Percentiles rank a stretch among this genome's conserved stretches.
These are phyloP conservation scores for Hypoxylon sp. DNA, from an alignment of 2,329 filamentous ascomycete genomes.

Conservation along the genomic window DNA sequence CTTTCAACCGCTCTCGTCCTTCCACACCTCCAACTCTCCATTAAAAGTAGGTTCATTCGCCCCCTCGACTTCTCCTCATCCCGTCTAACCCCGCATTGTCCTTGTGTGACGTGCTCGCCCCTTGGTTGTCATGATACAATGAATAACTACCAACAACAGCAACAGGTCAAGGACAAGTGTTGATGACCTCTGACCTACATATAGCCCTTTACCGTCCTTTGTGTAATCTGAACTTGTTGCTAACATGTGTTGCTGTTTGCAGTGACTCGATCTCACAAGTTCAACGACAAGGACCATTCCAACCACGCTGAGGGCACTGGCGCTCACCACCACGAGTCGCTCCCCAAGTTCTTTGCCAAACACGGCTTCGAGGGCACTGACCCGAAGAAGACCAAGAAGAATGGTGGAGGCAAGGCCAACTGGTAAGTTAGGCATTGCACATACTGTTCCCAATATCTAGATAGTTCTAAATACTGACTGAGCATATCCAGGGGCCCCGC, in stretches of 20 bases:
- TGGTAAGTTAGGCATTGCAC: constrained; percentile 74
- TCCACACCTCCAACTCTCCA: constrained; percentile 7
- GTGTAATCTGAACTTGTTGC: constrained; percentile 7
- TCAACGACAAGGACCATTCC: constrained; percentile 91
- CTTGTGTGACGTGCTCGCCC: constrained; percentile 35
- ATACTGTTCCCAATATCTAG: not conserved
- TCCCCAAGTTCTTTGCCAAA: constrained; percentile 96
- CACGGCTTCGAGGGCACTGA: constrained; percentile 83
- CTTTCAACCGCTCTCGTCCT: constrained; percentile 8
- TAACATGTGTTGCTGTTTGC: constrained; percentile 34
- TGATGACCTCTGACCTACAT: not conserved
- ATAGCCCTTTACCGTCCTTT: not conserved
- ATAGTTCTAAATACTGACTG: constrained; percentile 40
- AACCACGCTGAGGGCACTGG: constrained; percentile 82
- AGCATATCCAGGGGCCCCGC: constrained; percentile 77
- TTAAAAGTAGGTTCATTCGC: constrained; percentile 39
- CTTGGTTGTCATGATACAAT: constrained; percentile 22
- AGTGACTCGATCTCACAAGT: constrained; percentile 99
- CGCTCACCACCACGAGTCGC: constrained; percentile 75
- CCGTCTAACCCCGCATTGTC: constrained; percentile 37
- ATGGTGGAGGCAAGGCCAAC: constrained; percentile 91
- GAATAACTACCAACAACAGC: constrained; percentile 30
- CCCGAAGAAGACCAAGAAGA: constrained; percentile 97
- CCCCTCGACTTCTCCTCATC: constrained; percentile 15
- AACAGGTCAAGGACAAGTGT: constrained; percentile 5